Evolutionary conservation across 371 early-diverging fungal species (phyloP).

Genomic region (Syncephalis plumigaleata): DNA sequence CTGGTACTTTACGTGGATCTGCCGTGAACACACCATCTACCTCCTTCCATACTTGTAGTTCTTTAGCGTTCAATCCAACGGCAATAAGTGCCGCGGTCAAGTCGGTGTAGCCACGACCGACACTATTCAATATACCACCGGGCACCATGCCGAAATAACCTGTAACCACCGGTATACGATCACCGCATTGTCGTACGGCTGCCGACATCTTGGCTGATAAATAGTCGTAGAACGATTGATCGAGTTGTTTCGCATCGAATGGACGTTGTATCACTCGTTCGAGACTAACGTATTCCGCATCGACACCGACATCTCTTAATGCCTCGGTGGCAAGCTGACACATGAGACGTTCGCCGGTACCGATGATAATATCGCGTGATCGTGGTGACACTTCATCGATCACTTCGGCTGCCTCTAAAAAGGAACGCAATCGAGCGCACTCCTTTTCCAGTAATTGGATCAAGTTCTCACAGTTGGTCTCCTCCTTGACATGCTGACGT

Average conservation of each 20-base stretch:
- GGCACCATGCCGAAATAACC: conserved; percentile 94
- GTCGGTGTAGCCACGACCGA: conserved; percentile 98
- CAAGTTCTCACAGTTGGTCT: conserved; percentile 28
- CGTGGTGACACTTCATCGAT: conserved; percentile 93
- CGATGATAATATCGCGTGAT: conserved; percentile 87
- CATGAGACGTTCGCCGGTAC: conserved; percentile 84
- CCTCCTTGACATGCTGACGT: conserved; percentile 27
- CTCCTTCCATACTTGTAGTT: conserved; percentile 97
- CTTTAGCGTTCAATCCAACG: conserved; percentile 69
- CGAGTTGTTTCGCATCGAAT: conserved; percentile 54
- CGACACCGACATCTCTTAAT: conserved; percentile 57
- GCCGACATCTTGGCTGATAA: conserved; percentile 47
- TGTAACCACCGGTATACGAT: conserved; percentile 75
- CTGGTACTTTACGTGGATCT: conserved; percentile 92
- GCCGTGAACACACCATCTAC: conserved; percentile 98
- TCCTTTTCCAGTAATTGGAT: conserved; percentile 43
- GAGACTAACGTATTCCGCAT: conserved; percentile 68
- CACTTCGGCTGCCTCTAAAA: conserved; percentile 87
- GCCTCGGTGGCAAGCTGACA: conserved; percentile 78
- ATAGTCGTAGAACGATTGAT: conserved; percentile 88
- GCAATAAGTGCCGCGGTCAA: conserved; percentile 89
- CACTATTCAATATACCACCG: conserved; percentile 70
- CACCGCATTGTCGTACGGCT: conserved; percentile 35
- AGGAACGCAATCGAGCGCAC: conserved; percentile 54
- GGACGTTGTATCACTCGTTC: conserved; percentile 63